These are phyloP conservation scores for Luvunga scandens DNA, from an alignment of 345 rosid species.

Conservation along the genomic window DNA sequence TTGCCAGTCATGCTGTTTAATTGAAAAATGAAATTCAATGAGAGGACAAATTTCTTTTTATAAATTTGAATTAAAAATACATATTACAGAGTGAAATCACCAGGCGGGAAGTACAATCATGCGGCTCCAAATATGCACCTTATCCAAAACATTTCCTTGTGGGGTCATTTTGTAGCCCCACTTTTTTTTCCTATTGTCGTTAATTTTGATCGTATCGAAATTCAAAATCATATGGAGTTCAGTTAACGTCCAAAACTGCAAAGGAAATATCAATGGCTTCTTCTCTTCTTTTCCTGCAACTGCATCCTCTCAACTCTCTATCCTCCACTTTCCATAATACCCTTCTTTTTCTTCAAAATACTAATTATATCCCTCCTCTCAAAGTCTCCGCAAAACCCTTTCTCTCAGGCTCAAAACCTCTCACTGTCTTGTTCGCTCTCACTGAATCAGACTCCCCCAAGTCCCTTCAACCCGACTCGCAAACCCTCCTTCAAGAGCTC, in stretches of 20 bases:
- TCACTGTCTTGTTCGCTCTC: conserved; percentile 44
- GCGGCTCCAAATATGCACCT: neutral
- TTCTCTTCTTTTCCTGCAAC: conserved; percentile 24
- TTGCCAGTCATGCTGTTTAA: too few species aligned
- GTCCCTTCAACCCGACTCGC: conserved; percentile 41
- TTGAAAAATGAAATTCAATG: too few species aligned
- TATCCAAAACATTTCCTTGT: neutral
- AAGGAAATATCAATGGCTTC: conserved; percentile 38
- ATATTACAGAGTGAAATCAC: neutral
- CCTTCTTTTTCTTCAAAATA: conserved; percentile 24
- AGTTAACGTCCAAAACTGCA: neutral
- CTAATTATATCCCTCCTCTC: conserved; percentile 19
- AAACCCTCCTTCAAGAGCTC: conserved; percentile 55
- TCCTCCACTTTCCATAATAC: conserved; percentile 25
- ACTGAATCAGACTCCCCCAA: conserved; percentile 70
- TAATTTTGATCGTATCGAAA: neutral
- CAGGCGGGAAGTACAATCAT: neutral
- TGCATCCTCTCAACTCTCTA: conserved; percentile 34
- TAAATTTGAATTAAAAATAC: neutral
- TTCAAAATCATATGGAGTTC: neutral
- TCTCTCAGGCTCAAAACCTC: conserved; percentile 32
- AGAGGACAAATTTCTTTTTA: neutral
- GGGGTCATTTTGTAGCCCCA: neutral
- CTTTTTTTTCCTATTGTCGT: neutral
- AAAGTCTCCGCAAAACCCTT: conserved; percentile 17